Conservation (phyloP, 2,329 filamentous ascomycete species). For the Neurospora crassa region DNA sequence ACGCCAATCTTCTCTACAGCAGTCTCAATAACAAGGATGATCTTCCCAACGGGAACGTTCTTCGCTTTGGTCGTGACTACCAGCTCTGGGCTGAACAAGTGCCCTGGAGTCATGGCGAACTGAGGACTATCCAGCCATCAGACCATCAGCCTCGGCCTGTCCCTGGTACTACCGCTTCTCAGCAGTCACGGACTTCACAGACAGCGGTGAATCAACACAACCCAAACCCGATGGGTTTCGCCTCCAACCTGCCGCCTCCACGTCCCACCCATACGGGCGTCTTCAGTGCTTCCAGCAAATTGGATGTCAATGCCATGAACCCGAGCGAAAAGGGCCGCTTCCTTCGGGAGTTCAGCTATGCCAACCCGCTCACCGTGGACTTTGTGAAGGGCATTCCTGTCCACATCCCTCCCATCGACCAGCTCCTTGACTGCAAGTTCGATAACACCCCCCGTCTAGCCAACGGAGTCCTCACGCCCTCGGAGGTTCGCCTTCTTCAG, state of each 20-base stretch:
- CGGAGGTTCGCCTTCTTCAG: slow-evolving; percentile 29
- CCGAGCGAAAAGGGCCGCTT: neutral
- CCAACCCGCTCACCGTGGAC: slow-evolving; percentile 16
- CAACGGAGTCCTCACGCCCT: slow-evolving; percentile 30
- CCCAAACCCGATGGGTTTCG: neutral
- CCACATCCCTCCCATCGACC: slow-evolving; percentile 26
- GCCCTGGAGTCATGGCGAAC: neutral
- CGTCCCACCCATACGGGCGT: neutral
- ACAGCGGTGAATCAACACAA: neutral
- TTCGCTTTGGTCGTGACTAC: slow-evolving; percentile 9
- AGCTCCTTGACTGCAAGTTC: slow-evolving; percentile 21
- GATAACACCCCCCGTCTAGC: slow-evolving; percentile 27
- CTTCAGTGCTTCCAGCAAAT: neutral
- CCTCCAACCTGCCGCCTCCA: neutral
- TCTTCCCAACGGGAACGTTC: neutral
- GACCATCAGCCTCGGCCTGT: slow-evolving; percentile 1
- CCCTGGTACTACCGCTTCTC: neutral
- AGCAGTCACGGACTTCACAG: neutral
- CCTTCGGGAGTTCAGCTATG: slow-evolving; percentile 21
- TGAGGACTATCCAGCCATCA: slow-evolving; percentile 8
- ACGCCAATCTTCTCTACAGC: neutral
- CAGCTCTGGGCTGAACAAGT: slow-evolving; percentile 5
- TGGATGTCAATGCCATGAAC: neutral
- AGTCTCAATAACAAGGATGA: neutral
- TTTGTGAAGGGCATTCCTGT: slow-evolving; percentile 24